Base-by-base conservation (phyloP, 2,329 filamentous ascomycete species). In the Neofusicoccum parvum region DNA sequence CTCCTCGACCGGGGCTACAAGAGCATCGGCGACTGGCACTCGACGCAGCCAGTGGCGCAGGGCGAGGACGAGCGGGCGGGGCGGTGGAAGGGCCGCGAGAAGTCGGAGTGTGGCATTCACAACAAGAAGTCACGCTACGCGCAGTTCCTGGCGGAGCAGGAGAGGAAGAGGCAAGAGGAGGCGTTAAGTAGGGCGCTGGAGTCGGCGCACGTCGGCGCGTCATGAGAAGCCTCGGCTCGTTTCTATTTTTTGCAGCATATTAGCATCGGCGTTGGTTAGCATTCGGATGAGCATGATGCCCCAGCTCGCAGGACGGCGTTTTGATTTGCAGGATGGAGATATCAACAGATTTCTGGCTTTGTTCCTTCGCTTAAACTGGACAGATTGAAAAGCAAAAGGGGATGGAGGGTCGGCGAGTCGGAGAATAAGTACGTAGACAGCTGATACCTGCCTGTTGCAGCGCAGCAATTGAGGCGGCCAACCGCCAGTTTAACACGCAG, bases 91-190 rank as follows among this genome's bases (percentile, higher is more conserved):
- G 95, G 95, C 68, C 91, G 93, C 79, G 82, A 86, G 74, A 99
- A 99, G 89, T 96, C 93, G 15, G 95, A 99, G 83, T 99, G 95
- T 79, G 95, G 95, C 54, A 98, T 99, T 75, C 95, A 99, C 87
- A 98, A 98, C 85, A 96, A 95, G 80, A 90, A 94, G 79, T 96
- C 92, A 66, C 90, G 93, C 71, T 99, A 98, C 75, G 91, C 93
- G 11, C 88, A 94, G 80, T 97, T 90, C 80, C 81, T 96, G 65
- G 84, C 85, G 72, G 88, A 92, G 67, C 87, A 91, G 79, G 89
- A 92, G 76, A 81, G 85, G 74, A 89, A 92, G 82, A 82, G 84
- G 49, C 56, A 66, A 48, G 64, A 66, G 34, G 64, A 66, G 50
- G 58, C 58, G 14, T 49, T 66, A 51, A 66, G 64, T 37, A 65